phyloP scores from a whole-genome alignment of 2,329 filamentous ascomycete genomes.

The Colletotrichum sojae region DNA sequence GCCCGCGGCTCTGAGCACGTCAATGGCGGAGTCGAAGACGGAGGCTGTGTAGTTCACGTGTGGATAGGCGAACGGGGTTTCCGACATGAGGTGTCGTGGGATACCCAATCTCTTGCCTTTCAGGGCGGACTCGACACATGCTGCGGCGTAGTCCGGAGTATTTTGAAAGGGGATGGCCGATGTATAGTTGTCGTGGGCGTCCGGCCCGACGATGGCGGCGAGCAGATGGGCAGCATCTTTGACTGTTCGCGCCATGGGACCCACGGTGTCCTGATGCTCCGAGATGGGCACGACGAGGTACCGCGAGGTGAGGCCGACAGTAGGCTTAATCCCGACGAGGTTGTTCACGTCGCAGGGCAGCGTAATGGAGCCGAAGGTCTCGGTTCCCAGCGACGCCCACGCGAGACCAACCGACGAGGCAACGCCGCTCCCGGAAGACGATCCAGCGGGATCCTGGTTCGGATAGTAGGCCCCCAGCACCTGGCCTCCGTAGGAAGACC shows the following conservation, averaged over 20 bases:
- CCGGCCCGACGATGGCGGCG: conserved; percentile 73
- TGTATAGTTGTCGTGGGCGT: conserved; percentile 76
- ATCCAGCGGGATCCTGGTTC: conserved; percentile 73
- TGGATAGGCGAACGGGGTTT: background rate
- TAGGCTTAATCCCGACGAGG: conserved; percentile 78
- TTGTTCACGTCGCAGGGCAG: conserved; percentile 69
- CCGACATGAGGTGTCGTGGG: conserved; percentile 66
- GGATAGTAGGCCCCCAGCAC: conserved; percentile 73
- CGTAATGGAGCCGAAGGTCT: conserved; percentile 76
- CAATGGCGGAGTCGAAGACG: conserved; percentile 70
- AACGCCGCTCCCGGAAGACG: conserved; percentile 75
- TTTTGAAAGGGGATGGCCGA: conserved; percentile 64
- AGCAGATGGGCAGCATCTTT: conserved; percentile 75
- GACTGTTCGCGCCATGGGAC: conserved; percentile 75
- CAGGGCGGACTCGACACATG: conserved; percentile 68
- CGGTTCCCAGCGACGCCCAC: conserved; percentile 57
- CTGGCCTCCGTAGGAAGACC: conserved; percentile 76
- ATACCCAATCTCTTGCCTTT: conserved; percentile 74
- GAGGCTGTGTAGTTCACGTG: conserved; percentile 47
- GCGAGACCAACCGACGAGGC: conserved; percentile 68
- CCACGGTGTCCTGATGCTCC: conserved; percentile 75
- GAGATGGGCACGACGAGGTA: conserved; percentile 76
- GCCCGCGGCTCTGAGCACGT: conserved; percentile 67
- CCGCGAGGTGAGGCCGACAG: conserved; percentile 75
- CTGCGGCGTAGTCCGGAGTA: conserved; percentile 72